Evolutionary conservation across 169 alveolate genomes (phyloP), one percentile per base, ranked within the genome.

Genomic region (Cryptosporidium bovis): DNA sequence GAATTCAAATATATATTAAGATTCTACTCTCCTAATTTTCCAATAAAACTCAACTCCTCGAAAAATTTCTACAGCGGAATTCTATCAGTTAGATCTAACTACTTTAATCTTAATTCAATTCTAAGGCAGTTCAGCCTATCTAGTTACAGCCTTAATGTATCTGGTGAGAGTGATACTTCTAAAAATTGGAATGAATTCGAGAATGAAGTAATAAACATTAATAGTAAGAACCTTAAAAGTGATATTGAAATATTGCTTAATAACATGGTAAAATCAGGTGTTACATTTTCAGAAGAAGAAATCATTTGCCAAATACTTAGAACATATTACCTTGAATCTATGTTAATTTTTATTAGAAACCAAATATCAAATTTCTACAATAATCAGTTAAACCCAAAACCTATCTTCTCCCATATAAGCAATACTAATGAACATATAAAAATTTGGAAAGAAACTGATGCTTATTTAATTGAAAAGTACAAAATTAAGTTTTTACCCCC

Each of bases 11-110:
- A 77, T 60, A 77, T 77, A 12, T 77, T 77, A 24, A 51, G 24
- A n/a, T 33, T 58, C 20, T 77, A 34, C 64, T 77, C 87, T 15
- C 87, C 87, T 18, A 77, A 77, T 34, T 77, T 77, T 62, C 87
- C 87, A 18, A 77, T 77, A 6, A 77, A 60, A 53, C 83, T 69
- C 40, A 20, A 53, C 15, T 69, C 83, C 27, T 24, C 31, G 8
- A 69, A 53, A 69, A 69, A 34, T 51, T 69, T 69, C 40, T 69
- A 69, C 51, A 50, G 13, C 2, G 56, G 56, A 51, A 51, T 69
- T 4, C 53, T 64, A 1, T 51, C 31, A 34, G 12, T 53, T 18
- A 33, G 58, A 29, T 69, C 36, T 1, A 53, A n/a, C 29, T 50
- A 69, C 24, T 33, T 55, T 7, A 44, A 69, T 31, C 51, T 66